These are phyloP conservation scores for Elaeagnus macrophylla DNA, from an alignment of 306 rosid species.

Conservation along the genomic window DNA sequence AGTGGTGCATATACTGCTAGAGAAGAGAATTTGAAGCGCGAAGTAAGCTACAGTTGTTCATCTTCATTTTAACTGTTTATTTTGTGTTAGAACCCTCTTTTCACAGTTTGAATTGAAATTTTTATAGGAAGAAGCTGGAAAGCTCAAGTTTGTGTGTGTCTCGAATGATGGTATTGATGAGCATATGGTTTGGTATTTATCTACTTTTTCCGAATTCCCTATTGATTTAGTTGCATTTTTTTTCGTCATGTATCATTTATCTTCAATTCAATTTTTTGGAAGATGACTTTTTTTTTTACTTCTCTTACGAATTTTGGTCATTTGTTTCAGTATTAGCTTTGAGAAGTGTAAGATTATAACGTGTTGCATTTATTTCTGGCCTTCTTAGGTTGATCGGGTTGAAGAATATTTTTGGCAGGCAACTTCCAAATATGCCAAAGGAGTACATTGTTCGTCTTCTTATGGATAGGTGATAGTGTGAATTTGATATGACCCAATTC, in stretches of 20 bases:
- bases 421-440: slow-evolving; percentile 96
- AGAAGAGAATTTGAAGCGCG: slow-evolving; percentile 78
- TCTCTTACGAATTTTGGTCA: not conserved
- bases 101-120: no score
- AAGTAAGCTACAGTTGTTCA: slow-evolving; percentile 29
- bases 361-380: slow-evolving; percentile 16
- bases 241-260: slow-evolving; percentile 3
- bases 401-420: slow-evolving; percentile 92
- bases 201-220: slow-evolving; percentile 15
- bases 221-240: not conserved
- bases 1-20: slow-evolving; percentile 93
- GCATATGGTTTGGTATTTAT: slow-evolving; percentile 85
- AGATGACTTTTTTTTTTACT: not conserved
- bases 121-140: slow-evolving; percentile 80
- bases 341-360: slow-evolving; percentile 17
- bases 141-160: slow-evolving; percentile 67
- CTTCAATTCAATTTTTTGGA: not conserved
- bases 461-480: slow-evolving; percentile 73
- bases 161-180: slow-evolving; percentile 78
- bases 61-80: not conserved
- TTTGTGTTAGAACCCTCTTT: not conserved
- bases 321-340: not conserved
- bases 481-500: no score
- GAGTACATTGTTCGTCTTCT: slow-evolving; percentile 97
- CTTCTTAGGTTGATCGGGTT: slow-evolving; percentile 76